A percentile compares a stretch with the other conserved stretches of the same genome.
Evolutionary conservation across 108 stramenopile genomes (phyloP).

Genomic region (Pseudonitzschia delicatissima): DNA sequence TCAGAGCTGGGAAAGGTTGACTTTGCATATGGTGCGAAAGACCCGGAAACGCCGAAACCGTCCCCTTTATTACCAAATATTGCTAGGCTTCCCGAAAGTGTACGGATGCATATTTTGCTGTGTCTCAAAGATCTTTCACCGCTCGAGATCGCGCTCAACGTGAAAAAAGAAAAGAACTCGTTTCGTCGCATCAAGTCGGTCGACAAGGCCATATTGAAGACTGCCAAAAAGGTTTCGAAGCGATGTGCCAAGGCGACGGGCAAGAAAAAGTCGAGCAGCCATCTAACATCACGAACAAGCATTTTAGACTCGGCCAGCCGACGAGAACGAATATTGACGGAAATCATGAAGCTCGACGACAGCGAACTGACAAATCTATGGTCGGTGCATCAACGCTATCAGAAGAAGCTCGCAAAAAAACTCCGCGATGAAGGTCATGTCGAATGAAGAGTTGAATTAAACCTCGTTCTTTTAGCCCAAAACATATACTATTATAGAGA

Average conservation of each 20-base stretch:
- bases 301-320: not conserved
- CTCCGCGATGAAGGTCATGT: too few species aligned
- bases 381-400: conserved; percentile 21
- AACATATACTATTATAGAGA: too few species aligned
- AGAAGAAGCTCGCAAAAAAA: conserved; percentile 26
- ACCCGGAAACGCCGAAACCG: not conserved
- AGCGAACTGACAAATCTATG: conserved; percentile 34
- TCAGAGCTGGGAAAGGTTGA: conserved; percentile 47
- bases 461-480: too few species aligned
- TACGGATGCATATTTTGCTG: conserved; percentile 66
- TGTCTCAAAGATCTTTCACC: conserved; percentile 59
- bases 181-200: conserved; percentile 61
- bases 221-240: conserved; percentile 27
- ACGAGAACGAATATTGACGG: conserved; percentile 36
- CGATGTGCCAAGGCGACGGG: not conserved
- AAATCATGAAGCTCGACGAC: conserved; percentile 40
- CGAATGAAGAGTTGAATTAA: too few species aligned
- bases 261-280: not conserved
- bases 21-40: conserved; percentile 41
- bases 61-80: conserved; percentile 32
- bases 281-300: not conserved
- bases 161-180: conserved; percentile 51
- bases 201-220: conserved; percentile 56
- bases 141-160: conserved; percentile 53
- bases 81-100: conserved; percentile 56